phyloP scores from a whole-genome alignment of 148 eudicot genomes.

The Gaultheria prostrata region DNA sequence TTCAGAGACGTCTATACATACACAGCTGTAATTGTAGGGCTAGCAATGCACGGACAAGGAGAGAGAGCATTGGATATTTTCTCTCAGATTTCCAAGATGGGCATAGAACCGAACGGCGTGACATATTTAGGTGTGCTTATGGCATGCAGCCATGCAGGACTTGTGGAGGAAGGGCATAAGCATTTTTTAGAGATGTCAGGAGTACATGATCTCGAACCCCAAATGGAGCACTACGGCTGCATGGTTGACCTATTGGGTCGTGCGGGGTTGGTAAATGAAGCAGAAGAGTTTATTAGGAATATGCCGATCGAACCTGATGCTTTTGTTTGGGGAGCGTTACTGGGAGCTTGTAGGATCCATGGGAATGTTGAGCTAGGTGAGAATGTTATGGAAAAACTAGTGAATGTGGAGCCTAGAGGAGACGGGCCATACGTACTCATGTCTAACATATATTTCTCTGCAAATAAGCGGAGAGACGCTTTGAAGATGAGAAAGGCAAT shows the following conservation, averaged over 20 bases:
- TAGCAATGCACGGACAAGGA: constrained; percentile 34
- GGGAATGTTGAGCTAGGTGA: constrained; percentile 29
- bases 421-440: constrained; percentile 30
- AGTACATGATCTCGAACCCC: constrained; percentile 24
- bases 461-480: constrained; percentile 24
- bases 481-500: constrained; percentile 24
- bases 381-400: constrained; percentile 22
- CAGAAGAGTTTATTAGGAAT: constrained; percentile 23
- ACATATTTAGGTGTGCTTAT: constrained; percentile 29
- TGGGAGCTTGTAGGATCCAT: constrained; percentile 33
- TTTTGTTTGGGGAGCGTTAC: constrained; percentile 27
- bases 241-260: constrained; percentile 39
- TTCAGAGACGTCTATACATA: constrained; percentile 26
- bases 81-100: constrained; percentile 24
- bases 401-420: constrained; percentile 19
- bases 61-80: constrained; percentile 25
- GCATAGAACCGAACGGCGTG: constrained; percentile 22
- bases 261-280: constrained; percentile 32
- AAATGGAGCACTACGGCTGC: constrained; percentile 30
- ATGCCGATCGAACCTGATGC: constrained; percentile 34
- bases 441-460: constrained; percentile 32
- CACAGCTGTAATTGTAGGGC: constrained; percentile 25
- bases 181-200: constrained; percentile 26
- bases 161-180: constrained; percentile 24
- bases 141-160: constrained; percentile 31